phyloP scores from a whole-genome alignment of 805 yeast species.

The Ogataea thermomethanolica region DNA sequence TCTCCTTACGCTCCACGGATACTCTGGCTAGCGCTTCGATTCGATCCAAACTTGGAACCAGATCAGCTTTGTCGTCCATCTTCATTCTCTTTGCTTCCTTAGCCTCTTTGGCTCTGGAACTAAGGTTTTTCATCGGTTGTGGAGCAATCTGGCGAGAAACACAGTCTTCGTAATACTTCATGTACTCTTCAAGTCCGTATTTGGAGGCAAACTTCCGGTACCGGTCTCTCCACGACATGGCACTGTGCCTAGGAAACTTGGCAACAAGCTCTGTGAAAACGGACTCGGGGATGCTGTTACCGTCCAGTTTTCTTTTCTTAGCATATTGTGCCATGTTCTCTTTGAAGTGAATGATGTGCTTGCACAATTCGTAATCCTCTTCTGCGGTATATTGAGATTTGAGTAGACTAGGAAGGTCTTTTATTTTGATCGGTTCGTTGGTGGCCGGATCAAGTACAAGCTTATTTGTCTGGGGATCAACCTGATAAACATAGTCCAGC shows the following conservation, averaged over 20 bases:
- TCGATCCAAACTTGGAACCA: constrained; percentile 16
- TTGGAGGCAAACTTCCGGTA: constrained; percentile 63
- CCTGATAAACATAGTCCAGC: constrained; percentile 46
- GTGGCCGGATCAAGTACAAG: constrained; percentile 39
- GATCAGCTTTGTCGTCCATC: constrained; percentile 7
- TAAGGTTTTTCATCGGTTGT: constrained; percentile 54
- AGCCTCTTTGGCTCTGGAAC: constrained; percentile 41
- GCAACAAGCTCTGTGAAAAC: constrained; percentile 40
- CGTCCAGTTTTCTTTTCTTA: constrained; percentile 23
- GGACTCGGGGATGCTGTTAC: constrained; percentile 32
- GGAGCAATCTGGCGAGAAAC: constrained; percentile 39
- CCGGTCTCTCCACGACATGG: constrained; percentile 79
- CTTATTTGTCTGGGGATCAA: constrained; percentile 41
- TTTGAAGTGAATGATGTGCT: constrained; percentile 24
- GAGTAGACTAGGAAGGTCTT: constrained; percentile 44
- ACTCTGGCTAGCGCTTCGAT: constrained; percentile 28
- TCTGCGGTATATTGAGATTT: constrained; percentile 65
- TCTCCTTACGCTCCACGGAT: constrained; percentile 27
- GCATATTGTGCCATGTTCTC: constrained; percentile 19
- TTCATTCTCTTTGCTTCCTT: constrained; percentile 22
- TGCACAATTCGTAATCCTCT: constrained; percentile 63
- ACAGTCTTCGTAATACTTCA: constrained; percentile 48
- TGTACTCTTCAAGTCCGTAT: constrained; percentile 59
- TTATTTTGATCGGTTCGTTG: constrained; percentile 39
- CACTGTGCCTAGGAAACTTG: constrained; percentile 51